Evolutionary conservation across 345 rosid genomes (phyloP).

Genomic region (Aegle marmelos): DNA sequence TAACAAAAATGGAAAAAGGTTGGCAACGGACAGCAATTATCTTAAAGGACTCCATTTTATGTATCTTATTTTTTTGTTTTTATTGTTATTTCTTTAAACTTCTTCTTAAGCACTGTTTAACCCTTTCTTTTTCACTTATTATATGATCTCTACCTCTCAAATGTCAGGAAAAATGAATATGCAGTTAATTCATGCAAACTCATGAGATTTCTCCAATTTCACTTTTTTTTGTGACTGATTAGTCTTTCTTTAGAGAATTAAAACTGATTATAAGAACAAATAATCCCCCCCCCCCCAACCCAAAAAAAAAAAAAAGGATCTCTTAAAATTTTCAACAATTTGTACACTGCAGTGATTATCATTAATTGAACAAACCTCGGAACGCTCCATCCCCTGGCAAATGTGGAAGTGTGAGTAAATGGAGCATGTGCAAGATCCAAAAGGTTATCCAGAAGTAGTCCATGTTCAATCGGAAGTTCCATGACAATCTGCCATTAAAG

Average conservation of each 20-base stretch:
- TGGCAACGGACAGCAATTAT: neutral
- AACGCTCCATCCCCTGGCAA: constrained; percentile 97
- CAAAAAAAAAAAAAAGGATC: neutral
- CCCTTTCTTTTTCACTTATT: no score
- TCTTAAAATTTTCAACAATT: neutral
- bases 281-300: neutral
- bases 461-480: constrained; percentile 99
- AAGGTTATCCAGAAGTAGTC: constrained; percentile 90
- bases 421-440: constrained; percentile 99
- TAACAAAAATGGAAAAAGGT: neutral
- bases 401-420: constrained; percentile 94
- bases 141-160: no score
- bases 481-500: constrained; percentile 67
- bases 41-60: neutral
- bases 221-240: neutral
- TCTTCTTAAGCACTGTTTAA: neutral
- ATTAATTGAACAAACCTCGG: constrained; percentile 62
- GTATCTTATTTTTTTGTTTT: neutral
- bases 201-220: neutral
- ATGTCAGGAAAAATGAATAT: neutral
- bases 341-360: neutral
- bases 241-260: neutral
- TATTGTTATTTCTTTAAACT: neutral
- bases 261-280: neutral
- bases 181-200: neutral